phyloP scores from a whole-genome alignment of 495 filamentous ascomycete genomes.

The Lentithecium fluviatile region DNA sequence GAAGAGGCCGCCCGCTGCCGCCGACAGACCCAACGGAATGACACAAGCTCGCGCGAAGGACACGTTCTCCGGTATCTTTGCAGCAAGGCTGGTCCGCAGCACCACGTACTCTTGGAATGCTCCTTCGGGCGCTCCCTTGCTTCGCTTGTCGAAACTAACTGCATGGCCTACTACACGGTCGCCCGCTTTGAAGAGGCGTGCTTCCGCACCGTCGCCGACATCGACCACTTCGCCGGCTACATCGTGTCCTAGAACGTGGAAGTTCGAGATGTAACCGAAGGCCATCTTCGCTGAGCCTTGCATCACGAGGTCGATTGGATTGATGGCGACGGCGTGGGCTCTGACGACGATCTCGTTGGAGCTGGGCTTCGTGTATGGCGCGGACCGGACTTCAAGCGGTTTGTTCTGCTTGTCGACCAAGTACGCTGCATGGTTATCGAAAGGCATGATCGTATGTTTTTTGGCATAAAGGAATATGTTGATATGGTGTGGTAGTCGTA shows the following conservation, averaged over 20 bases:
- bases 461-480: no score
- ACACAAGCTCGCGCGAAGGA: conserved; percentile 46
- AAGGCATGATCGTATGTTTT: no score
- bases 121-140: conserved; percentile 3
- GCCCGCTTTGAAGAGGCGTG: conserved; percentile 46
- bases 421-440: conserved; percentile 11
- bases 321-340: conserved; percentile 44
- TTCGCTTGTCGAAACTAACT: conserved; percentile 8
- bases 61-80: conserved; percentile 44
- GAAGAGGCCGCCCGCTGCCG: conserved; percentile 47
- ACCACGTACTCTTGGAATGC: conserved; percentile 48
- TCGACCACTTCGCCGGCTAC: conserved; percentile 16
- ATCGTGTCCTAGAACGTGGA: conserved; percentile 40
- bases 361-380: conserved; percentile 37
- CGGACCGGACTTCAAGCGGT: conserved; percentile 40
- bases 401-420: conserved; percentile 5
- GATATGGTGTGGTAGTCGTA: no score
- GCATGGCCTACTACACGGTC: conserved; percentile 45
- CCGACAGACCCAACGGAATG: conserved; percentile 46
- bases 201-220: conserved; percentile 4
- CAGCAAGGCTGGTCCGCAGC: conserved; percentile 32
- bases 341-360: conserved; percentile 43
- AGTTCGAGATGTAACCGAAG: conserved; percentile 44
- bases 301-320: conserved; percentile 50
- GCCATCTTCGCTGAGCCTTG: conserved; percentile 39